Conservation (phyloP, 2,329 filamentous ascomycete species). For the Ceratocystis smalleyi region DNA sequence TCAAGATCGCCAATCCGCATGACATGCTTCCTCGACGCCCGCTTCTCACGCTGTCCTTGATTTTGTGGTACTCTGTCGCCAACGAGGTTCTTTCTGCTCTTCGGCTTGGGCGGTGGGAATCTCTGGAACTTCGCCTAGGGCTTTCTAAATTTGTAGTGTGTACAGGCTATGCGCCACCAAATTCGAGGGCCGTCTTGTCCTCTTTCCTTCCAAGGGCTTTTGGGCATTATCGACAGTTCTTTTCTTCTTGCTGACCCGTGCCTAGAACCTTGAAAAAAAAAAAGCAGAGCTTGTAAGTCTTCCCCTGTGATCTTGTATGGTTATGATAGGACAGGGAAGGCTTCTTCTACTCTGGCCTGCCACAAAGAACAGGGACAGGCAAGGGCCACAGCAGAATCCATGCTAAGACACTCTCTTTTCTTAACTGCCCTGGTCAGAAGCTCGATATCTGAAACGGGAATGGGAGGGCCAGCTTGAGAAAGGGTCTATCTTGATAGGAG, state of each 20-base stretch:
- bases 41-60: neutral
- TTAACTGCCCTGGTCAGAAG: neutral
- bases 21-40: neutral
- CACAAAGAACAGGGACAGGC: neutral
- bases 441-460: neutral
- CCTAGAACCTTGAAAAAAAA: neutral
- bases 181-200: neutral
- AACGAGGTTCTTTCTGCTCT: neutral
- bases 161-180: neutral
- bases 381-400: neutral
- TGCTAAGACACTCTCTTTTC: neutral
- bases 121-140: neutral
- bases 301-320: no score
- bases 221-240: neutral
- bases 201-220: no score
- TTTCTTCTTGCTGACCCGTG: neutral
- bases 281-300: neutral
- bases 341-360: no score
- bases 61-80: neutral
- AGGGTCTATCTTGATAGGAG: neutral
- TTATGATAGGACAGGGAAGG: no score
- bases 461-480: neutral
- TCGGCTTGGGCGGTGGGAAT: constrained; percentile 1
- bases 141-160: constrained; percentile 3
- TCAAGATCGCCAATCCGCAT: neutral